phyloP scores from a whole-genome alignment of 257 asterid genomes.

The Leonotis leonurus region DNA sequence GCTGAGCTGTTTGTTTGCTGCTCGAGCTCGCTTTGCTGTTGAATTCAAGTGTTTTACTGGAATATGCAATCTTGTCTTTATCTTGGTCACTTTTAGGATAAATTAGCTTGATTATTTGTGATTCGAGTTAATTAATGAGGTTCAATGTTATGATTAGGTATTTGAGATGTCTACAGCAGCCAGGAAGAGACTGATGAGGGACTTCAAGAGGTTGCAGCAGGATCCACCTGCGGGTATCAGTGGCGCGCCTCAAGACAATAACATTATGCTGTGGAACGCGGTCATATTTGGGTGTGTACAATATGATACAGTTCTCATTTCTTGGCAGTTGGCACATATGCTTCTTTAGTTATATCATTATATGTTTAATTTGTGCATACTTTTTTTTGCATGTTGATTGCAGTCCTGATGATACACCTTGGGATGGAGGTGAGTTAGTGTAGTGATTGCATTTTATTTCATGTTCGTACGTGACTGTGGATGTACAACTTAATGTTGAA shows the following conservation, averaged over 20 bases:
- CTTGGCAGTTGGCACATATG: not conserved
- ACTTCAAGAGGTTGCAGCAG: slow-evolving; percentile 74
- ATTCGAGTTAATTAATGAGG: not conserved
- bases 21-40: no score
- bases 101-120: not conserved
- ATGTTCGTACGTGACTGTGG: not conserved
- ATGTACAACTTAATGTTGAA: not conserved
- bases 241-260: slow-evolving; percentile 75
- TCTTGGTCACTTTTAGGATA: no score
- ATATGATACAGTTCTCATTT: not conserved
- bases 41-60: no score
- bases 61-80: no score
- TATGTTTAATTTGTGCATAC: not conserved
- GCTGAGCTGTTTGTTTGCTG: not conserved
- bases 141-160: slow-evolving; percentile 14
- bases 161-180: slow-evolving; percentile 63
- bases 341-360: not conserved
- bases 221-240: slow-evolving; percentile 77
- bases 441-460: not conserved
- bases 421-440: slow-evolving; percentile 73
- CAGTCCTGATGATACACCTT: slow-evolving; percentile 85
- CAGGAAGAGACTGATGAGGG: slow-evolving; percentile 79
- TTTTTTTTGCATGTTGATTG: not conserved
- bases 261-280: slow-evolving; percentile 76
- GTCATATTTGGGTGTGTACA: slow-evolving; percentile 55